Evolutionary conservation across 2,329 filamentous ascomycete genomes (phyloP), one percentile per base, ranked within the genome.

Genomic region (Cryphonectria carpinicola): DNA sequence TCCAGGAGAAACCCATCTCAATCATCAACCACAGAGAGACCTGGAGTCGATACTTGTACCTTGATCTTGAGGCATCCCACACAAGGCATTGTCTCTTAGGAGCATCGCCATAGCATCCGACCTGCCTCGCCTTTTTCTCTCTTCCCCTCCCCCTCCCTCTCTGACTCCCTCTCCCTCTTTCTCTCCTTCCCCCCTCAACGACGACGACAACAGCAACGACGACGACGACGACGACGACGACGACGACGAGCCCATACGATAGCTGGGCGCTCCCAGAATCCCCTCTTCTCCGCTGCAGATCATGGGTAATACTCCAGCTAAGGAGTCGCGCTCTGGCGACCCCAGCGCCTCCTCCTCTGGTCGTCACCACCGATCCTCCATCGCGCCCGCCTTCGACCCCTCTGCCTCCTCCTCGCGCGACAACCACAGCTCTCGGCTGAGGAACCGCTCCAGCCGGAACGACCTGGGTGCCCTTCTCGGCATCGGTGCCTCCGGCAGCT

Each of bases 401-500:
- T 74, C 71, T 35, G 69, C 72, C 62, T 71, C 76, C 62, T 71
- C 76, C 10, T 68, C 74, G 54, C 76, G 74, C 17, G 70, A 74
- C 32, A 58, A 66, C 56, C 72, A 68, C 39, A 52, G 65, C 49
- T 75, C 76, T 25, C 72, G 75, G n/a, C 65, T 76, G 32, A 75
- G 79, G 65, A 76, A 75, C 60, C 78, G 80, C 56, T 73, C 76
- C 52, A 84, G 81, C 73, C 80, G 86, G 28, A 79, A 80, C 11
- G 86, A 88, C 54, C 76, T 88, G 22, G 80, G 80, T 37, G 80
- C 80, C 11, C 78, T 86, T 14, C 79, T 88, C 39, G 83, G 83
- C 28, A 74, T 87, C 10, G 76, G 80, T 13, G 75, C 82, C 39
- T 75, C 80, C 41, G 81, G 83, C 3, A 78, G 80, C 75, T 82